These are phyloP conservation scores for Boehmeria nivea DNA, from an alignment of 306 rosid species.

Conservation along the genomic window DNA sequence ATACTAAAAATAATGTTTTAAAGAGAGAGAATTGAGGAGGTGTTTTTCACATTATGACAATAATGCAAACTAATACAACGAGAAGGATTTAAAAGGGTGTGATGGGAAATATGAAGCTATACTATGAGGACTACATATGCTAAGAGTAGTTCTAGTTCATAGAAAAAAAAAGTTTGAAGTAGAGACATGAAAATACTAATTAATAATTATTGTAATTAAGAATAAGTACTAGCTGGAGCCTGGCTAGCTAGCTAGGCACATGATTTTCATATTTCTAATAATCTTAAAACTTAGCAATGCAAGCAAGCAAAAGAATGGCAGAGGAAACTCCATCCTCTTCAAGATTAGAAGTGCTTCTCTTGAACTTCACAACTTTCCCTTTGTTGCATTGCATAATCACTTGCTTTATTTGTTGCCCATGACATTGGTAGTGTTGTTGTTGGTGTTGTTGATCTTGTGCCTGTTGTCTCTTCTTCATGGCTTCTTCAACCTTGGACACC, in stretches of 20 bases:
- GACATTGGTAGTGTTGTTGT: slow-evolving; percentile 27
- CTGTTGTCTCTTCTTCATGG: slow-evolving; percentile 41
- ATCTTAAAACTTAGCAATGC: slow-evolving; percentile 72
- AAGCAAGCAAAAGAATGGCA: slow-evolving; percentile 94
- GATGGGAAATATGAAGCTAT: no score
- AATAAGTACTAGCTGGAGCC: not conserved
- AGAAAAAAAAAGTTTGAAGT: no score
- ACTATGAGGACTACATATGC: no score
- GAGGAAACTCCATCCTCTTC: slow-evolving; percentile 87
- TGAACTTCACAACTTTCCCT: slow-evolving; percentile 68
- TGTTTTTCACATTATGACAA: no score
- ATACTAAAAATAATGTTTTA: no score
- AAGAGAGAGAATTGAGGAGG: no score
- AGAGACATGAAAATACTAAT: no score
- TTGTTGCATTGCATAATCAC: slow-evolving; percentile 61
- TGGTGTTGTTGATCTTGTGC: slow-evolving; percentile 24
- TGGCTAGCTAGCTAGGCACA: not conserved
- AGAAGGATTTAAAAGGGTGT: no score
- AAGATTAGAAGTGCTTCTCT: slow-evolving; percentile 71
- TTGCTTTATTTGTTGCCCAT: slow-evolving; percentile 37
- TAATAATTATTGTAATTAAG: no score
- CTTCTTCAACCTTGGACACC: slow-evolving; percentile 85
- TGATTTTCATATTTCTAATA: not conserved
- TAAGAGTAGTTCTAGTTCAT: not conserved
- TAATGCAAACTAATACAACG: no score